These are phyloP conservation scores for Phytopythium montanum DNA, from an alignment of 352 stramenopile species.

Conservation along the genomic window DNA sequence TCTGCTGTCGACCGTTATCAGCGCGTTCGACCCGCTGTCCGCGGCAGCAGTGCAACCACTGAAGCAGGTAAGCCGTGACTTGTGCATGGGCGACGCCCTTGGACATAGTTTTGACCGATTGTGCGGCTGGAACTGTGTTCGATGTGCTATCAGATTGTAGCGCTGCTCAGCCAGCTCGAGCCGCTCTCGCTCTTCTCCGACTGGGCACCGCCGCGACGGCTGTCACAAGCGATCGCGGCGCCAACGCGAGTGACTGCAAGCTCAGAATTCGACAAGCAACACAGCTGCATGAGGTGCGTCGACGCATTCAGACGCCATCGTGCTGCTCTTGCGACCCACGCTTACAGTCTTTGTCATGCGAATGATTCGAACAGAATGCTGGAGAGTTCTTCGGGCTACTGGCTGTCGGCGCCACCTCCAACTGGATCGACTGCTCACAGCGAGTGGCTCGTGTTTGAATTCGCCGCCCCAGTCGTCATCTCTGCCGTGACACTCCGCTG, in stretches of 20 bases:
- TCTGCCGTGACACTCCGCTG: conserved; percentile 44
- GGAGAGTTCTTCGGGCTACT: conserved; percentile 31
- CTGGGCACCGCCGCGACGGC: conserved; percentile 63
- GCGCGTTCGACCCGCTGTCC: conserved; percentile 51
- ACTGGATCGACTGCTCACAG: conserved; percentile 16
- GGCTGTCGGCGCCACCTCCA: conserved; percentile 30
- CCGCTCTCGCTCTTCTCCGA: conserved; percentile 70
- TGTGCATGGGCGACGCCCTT: too few species aligned
- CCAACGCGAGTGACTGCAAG: conserved; percentile 53
- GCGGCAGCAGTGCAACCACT: conserved; percentile 46
- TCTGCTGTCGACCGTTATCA: conserved; percentile 52
- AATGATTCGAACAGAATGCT: conserved; percentile 23
- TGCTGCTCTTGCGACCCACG: neutral
- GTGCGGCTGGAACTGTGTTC: conserved; percentile 3
- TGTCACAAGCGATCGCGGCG: conserved; percentile 35
- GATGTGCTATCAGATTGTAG: conserved; percentile 50
- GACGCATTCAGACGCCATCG: neutral
- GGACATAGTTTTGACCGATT: neutral
- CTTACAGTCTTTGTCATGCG: neutral
- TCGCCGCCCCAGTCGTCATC: conserved; percentile 38
- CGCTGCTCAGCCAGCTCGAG: conserved; percentile 55
- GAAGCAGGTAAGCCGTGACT: conserved; percentile 44
- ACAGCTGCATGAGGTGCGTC: conserved; percentile 41
- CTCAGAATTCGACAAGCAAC: conserved; percentile 55
- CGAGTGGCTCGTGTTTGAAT: conserved; percentile 58